Evolutionary conservation across 2,329 filamentous ascomycete species (phyloP), one percentile per base, ranked within the genome.

Genomic region (Balansia obtecta): DNA sequence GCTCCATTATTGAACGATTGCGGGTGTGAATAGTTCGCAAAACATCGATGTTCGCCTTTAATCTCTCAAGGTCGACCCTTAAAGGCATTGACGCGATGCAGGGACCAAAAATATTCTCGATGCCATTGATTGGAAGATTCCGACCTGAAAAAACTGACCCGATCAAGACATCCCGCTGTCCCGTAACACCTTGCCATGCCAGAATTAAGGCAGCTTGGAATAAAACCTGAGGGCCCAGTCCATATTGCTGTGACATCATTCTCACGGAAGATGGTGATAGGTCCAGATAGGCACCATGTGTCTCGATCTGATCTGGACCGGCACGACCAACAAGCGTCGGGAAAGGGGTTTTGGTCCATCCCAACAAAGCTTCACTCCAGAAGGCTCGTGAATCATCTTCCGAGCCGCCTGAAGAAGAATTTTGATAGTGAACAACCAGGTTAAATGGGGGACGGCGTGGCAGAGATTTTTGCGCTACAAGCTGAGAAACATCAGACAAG

Each of bases 81-180:
- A 88, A 69, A 1, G 90, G 90, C 7, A 93, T 66, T 0, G 86
- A 85, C 1, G 82, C 72, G 47, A 96, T 81, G 58, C 86, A 93
- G 10, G 90, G 90, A 0, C 90, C 90, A 50, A 91, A 71, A 3
- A 90, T 76, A 1, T 77, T 70, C 54, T 95, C 88, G 34, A 95
- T 79, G 0, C 75, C 78, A 4, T 73, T 61, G 2, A 95, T 63
- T 0, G 86, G 78, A n/a, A 89, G 65, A 1, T 85, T 88, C 50
- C 90, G 76, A 1, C 89, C 89, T 10, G 89, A 95, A 12, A 86
- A 85, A 4, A 95, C 86, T 1, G 81, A 84, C 0, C 90, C 90
- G 39, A 95, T 77, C 0, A 82, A 71, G 1, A 90, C 69, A 61
- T 95, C 87, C 0, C 72, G 62, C 1, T 68, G 71, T 2, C 85